Base-by-base conservation (phyloP, 208 protist species). In the Lotmaria passim region DNA sequence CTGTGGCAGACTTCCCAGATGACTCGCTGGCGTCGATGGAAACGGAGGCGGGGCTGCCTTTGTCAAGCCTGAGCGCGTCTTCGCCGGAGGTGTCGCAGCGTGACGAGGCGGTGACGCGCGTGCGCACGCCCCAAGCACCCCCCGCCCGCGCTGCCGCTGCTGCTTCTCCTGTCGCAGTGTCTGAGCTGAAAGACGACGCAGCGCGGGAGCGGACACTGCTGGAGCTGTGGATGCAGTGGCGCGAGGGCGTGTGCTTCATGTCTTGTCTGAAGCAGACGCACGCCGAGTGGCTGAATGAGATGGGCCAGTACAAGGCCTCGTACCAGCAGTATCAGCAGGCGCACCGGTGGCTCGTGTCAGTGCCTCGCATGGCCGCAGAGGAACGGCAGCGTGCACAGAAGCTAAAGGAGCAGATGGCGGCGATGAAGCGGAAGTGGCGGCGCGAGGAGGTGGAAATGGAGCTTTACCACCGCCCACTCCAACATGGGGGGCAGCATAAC, bases 211-310 rank as follows among this genome's bases (percentile, higher is more conserved):
- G 66, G 17, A 55, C 50, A 31, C 38, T 77, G 69, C 24, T 74
- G 59, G 38, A 24, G 51, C 15, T 63, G 7, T 86, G 84, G 79
- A 46, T 91, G 44, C 53, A 65, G 33, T 91, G 89, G 86, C 85
- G 89, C 7, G 83, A 90, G 36, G 73, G 58, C 4, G 75, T 94
- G 34, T 88, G 83, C 65, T 62, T 94, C 23, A 73, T 94, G 31
- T 74, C 86, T 6, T 77, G 73, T 46, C 69, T 90, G 38, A 75
- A 87, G 61, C 76, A 87, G 55, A 60, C 73, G 31, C 83, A 94
- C 63, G 89, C 78, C 12, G 39, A 68, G 7, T 94, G 89, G 89
- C 72, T 94, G 34, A 46, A 72, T 43, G 68, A 52, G 24, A 47
- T 72, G 39, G 57, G 57, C 2, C 65, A 74, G 26, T 82, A 71